phyloP scores from a whole-genome alignment of 2,329 filamentous ascomycete species.

The Capronia epimyces region DNA sequence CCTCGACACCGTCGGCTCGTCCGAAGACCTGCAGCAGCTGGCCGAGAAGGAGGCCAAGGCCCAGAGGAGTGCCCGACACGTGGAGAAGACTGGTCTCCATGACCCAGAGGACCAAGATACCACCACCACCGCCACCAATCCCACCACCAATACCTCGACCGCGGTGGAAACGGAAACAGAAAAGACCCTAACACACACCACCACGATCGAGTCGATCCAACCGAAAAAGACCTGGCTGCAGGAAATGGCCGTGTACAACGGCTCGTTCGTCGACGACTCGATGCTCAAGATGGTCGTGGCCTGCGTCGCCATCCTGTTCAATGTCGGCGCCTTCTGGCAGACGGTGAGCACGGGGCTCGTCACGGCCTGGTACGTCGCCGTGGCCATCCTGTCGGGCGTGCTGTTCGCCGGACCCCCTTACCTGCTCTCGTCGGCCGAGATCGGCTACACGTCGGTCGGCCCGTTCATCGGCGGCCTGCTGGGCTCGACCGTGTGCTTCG shows the following conservation, averaged over 20 bases:
- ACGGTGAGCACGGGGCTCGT: background rate
- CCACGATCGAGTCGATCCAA: too few species aligned
- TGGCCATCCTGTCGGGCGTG: slow-evolving; percentile 30
- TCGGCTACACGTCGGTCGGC: slow-evolving; percentile 27
- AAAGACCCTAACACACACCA: slow-evolving; percentile 11
- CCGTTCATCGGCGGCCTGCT: slow-evolving; percentile 16
- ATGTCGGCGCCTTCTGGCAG: too few species aligned
- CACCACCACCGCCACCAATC: too few species aligned
- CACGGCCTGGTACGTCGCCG: slow-evolving; percentile 27
- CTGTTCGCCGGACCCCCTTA: slow-evolving; percentile 32
- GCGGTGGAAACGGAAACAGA: slow-evolving; percentile 5
- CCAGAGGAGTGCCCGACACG: too few species aligned
- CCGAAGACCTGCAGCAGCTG: too few species aligned
- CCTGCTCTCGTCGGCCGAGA: slow-evolving; percentile 29
- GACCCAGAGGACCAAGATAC: too few species aligned
- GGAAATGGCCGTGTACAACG: slow-evolving; percentile 22
- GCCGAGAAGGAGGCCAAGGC: slow-evolving; percentile 16
- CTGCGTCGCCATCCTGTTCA: slow-evolving; percentile 30
- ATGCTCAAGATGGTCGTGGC: slow-evolving; percentile 29
- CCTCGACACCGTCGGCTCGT: too few species aligned
- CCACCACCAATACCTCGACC: too few species aligned
- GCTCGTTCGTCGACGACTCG: slow-evolving; percentile 16
- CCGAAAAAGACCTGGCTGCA: slow-evolving; percentile 17
- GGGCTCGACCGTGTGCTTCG: slow-evolving; percentile 38
- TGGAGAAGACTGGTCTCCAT: too few species aligned